phyloP scores from a whole-genome alignment of 2,329 filamentous ascomycete genomes.

The Neonectria coccinea region DNA sequence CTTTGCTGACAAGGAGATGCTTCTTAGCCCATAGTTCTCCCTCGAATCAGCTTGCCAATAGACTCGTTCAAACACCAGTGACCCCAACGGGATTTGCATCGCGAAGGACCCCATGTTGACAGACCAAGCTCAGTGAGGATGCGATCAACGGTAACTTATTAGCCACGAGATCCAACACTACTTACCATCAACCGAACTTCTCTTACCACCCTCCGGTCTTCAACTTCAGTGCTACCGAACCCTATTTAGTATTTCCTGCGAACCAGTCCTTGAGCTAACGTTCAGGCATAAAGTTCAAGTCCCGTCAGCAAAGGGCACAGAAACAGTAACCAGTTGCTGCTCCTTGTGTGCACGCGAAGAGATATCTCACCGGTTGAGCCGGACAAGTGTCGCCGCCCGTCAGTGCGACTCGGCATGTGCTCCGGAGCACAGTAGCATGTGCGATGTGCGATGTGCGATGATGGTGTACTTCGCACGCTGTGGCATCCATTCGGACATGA shows the following conservation, averaged over 20 bases:
- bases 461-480: not conserved
- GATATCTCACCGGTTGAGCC: constrained; percentile 11
- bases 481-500: constrained; percentile 19
- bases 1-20: constrained; percentile 5
- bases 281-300: constrained; percentile 1
- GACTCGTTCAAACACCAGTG: constrained; percentile 17
- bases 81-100: constrained; percentile 13
- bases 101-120: constrained; percentile 10
- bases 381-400: not conserved
- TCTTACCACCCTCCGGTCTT: not conserved
- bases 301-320: not conserved
- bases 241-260: constrained; percentile 13
- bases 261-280: constrained; percentile 6
- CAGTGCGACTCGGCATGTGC: not conserved
- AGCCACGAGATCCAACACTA: not conserved
- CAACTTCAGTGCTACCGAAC: constrained; percentile 15
- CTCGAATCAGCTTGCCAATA: constrained; percentile 25
- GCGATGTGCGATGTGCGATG: not conserved
- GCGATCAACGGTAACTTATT: constrained; percentile 1
- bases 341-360: constrained; percentile 4
- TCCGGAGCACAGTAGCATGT: not conserved
- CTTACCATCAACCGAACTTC: not conserved
- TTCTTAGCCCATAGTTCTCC: constrained; percentile 25
- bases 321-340: not conserved
- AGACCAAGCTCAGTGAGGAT: constrained; percentile 7